Conservation (phyloP, 495 filamentous ascomycete genomes). For the Cryomyces antarcticus region DNA sequence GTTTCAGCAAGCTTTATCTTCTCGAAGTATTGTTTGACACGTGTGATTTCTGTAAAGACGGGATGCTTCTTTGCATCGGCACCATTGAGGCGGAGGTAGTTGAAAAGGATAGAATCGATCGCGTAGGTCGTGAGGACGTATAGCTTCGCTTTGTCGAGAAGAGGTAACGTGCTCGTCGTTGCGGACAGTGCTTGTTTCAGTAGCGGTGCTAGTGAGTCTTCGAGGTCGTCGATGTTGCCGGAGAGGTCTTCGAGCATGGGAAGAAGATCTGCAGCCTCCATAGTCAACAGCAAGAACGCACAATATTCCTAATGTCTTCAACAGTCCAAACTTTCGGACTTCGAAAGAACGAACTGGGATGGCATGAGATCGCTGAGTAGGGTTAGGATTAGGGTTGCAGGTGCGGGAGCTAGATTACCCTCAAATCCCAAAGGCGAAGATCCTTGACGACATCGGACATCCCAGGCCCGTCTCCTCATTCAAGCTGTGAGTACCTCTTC, state of each 20-base stretch:
- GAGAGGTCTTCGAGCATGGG: conserved; percentile 44
- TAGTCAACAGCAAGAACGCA: neutral
- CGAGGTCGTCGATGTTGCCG: conserved; percentile 54
- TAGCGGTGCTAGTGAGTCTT: conserved; percentile 48
- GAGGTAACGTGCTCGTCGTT: conserved; percentile 54
- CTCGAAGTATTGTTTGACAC: conserved; percentile 78
- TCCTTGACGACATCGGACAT: too few species aligned
- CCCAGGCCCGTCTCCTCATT: too few species aligned
- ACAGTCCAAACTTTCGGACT: too few species aligned
- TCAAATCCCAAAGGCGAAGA: too few species aligned
- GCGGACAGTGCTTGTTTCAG: conserved; percentile 41
- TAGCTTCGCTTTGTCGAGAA: conserved; percentile 86
- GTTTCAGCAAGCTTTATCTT: conserved; percentile 59
- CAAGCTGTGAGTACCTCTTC: too few species aligned
- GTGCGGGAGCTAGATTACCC: too few species aligned
- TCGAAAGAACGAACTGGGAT: too few species aligned
- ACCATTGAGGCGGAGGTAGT: conserved; percentile 55
- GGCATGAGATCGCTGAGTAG: too few species aligned
- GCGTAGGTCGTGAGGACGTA: conserved; percentile 68
- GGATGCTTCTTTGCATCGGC: conserved; percentile 65
- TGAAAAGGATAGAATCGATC: conserved; percentile 75
- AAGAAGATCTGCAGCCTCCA: conserved; percentile 11
- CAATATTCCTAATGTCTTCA: too few species aligned
- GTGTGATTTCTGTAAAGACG: conserved; percentile 61
- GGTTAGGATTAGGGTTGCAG: too few species aligned